These are phyloP conservation scores for Volvox carteri DNA, from an alignment of 163 green algal genomes.

Conservation along the genomic window DNA sequence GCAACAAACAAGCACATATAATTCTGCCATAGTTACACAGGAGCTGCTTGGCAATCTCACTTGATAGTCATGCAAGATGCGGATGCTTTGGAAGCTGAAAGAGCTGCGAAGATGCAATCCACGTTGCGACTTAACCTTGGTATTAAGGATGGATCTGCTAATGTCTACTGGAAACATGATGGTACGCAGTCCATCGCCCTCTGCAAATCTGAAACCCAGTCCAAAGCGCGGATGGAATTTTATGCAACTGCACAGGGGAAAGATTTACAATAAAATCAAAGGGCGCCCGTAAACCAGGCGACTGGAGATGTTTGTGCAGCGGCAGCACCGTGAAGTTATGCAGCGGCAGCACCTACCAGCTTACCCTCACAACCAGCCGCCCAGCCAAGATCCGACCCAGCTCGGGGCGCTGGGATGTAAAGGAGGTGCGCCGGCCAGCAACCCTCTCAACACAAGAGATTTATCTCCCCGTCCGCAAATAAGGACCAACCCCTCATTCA, in stretches of 20 bases:
- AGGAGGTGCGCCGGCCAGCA: conserved; percentile 24
- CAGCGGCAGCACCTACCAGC: conserved; percentile 21
- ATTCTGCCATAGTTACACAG: too few relatives aligned
- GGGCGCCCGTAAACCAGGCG: not conserved
- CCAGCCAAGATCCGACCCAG: not conserved
- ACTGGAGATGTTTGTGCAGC: conserved; percentile 19
- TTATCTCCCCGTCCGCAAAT: too few relatives aligned
- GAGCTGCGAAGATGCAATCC: not conserved
- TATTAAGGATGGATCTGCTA: not conserved
- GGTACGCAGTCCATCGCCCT: conserved; percentile 22
- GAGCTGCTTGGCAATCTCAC: too few relatives aligned
- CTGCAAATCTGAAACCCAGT: too few relatives aligned
- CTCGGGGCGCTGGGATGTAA: conserved; percentile 7
- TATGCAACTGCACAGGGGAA: conserved; percentile 21
- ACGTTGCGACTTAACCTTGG: conserved; percentile 19
- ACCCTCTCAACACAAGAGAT: too few relatives aligned
- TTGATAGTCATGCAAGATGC: not conserved
- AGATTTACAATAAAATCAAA: not conserved
- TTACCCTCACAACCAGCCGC: conserved; percentile 20
- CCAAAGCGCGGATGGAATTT: too few relatives aligned
- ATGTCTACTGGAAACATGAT: conserved; percentile 42
- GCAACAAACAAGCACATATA: too few relatives aligned
- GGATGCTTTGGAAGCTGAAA: not conserved
- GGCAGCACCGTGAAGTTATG: conserved; percentile 37
- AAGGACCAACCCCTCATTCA: too few relatives aligned